phyloP scores from a whole-genome alignment of 2,329 filamentous ascomycete genomes.

The Nectriaceae sp. region DNA sequence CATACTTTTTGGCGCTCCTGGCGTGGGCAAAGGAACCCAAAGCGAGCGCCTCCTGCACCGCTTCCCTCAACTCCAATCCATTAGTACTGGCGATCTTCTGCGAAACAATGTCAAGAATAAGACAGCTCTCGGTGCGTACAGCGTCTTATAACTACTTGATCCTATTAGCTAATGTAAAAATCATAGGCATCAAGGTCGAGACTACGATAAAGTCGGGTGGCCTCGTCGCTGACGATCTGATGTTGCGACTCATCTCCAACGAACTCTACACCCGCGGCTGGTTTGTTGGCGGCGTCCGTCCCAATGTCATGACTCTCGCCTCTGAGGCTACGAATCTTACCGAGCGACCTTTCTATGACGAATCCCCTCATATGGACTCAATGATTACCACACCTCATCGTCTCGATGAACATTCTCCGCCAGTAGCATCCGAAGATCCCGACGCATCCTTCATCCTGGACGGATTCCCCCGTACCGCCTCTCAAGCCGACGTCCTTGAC shows the following conservation, averaged over 20 bases:
- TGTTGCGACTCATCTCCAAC: slow-evolving; percentile 88
- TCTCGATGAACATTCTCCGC: slow-evolving; percentile 39
- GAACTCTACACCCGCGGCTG: slow-evolving; percentile 85
- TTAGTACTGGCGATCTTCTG: slow-evolving; percentile 91
- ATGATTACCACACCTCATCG: slow-evolving; percentile 43
- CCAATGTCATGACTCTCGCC: slow-evolving; percentile 55
- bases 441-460: slow-evolving; percentile 91
- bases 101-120: slow-evolving; percentile 88
- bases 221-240: slow-evolving; percentile 89
- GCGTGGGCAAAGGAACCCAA: slow-evolving; percentile 96
- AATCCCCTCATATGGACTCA: slow-evolving; percentile 36
- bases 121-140: slow-evolving; percentile 80
- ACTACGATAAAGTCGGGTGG: slow-evolving; percentile 82
- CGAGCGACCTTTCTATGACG: slow-evolving; percentile 38
- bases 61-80: slow-evolving; percentile 86
- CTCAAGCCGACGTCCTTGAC: slow-evolving; percentile 78
- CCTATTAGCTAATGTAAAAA: slow-evolving; percentile 8
- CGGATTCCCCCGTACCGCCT: slow-evolving; percentile 87
- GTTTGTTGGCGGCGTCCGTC: slow-evolving; percentile 58
- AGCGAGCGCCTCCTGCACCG: slow-evolving; percentile 82
- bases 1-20: slow-evolving; percentile 94
- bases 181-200: slow-evolving; percentile 84
- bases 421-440: slow-evolving; percentile 65
- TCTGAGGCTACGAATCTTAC: slow-evolving; percentile 40
- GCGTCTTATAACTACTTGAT: background rate